Percentiles rank a stretch among this genome's conserved stretches.
phyloP scores from a whole-genome alignment of 768 basidiomycete genomes.

The Boletus vermiculosoides region DNA sequence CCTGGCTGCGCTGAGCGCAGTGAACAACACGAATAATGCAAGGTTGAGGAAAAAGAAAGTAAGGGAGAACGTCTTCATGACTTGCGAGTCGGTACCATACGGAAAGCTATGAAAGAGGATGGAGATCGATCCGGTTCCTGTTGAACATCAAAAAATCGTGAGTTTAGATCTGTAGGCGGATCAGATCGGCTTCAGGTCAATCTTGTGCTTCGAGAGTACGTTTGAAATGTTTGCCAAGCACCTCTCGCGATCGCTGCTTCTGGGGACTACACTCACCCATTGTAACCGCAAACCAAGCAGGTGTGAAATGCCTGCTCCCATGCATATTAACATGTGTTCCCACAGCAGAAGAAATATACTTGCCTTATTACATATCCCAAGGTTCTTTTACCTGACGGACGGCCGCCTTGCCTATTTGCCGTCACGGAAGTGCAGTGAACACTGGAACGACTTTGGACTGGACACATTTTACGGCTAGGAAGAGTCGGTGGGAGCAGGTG shows the following conservation, averaged over 20 bases:
- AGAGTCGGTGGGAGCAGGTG: not conserved
- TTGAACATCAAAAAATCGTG: not conserved
- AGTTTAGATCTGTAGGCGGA: not conserved
- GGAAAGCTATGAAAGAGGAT: constrained; percentile 58
- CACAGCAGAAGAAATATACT: not conserved
- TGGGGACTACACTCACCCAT: constrained; percentile 43
- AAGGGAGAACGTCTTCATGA: constrained; percentile 44
- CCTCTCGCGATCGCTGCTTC: not conserved
- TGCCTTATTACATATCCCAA: constrained; percentile 38
- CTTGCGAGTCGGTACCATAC: constrained; percentile 42
- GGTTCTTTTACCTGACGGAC: constrained; percentile 23
- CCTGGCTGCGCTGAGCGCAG: constrained; percentile 43
- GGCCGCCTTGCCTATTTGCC: not conserved
- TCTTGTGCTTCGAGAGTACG: not conserved
- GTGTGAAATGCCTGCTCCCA: constrained; percentile 46
- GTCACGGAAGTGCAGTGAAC: not conserved
- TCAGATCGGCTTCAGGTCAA: not conserved
- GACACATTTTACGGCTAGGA: not conserved
- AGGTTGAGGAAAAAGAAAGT: constrained; percentile 62
- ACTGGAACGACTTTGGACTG: not conserved
- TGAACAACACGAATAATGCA: constrained; percentile 51
- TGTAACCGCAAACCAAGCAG: constrained; percentile 53
- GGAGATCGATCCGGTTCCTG: constrained; percentile 53
- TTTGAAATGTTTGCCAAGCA: not conserved
- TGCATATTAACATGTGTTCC: not conserved